Evolutionary conservation across 2,329 filamentous ascomycete genomes (phyloP).

Genomic region (Tolypocladium sp.): DNA sequence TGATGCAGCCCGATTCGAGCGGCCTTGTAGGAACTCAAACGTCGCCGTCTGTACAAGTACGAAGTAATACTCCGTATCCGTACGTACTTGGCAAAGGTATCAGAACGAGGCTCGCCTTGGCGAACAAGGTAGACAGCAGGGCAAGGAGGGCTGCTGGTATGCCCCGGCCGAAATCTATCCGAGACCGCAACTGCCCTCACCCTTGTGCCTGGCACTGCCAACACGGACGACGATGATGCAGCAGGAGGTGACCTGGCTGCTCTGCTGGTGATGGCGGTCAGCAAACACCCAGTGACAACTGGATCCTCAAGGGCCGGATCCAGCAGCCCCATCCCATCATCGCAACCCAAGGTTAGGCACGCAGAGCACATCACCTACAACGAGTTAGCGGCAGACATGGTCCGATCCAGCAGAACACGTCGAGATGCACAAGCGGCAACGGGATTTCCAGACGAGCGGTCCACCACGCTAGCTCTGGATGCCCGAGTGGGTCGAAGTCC

Average conservation of each 20-base stretch:
- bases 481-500: slow-evolving; percentile 5
- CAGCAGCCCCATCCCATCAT: not conserved
- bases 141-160: not conserved
- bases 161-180: not conserved
- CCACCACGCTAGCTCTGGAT: slow-evolving; percentile 2
- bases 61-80: not conserved
- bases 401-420: slow-evolving; percentile 6
- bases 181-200: not conserved
- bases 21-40: not conserved
- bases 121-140: not conserved
- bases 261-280: slow-evolving; percentile 1
- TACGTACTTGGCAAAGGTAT: not conserved
- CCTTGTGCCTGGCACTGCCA: not conserved
- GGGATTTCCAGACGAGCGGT: slow-evolving; percentile 10
- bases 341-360: not conserved
- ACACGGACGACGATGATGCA: not conserved
- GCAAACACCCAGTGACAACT: not conserved
- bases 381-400: slow-evolving; percentile 2
- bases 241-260: not conserved
- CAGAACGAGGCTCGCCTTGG: not conserved
- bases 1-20: not conserved
- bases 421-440: slow-evolving; percentile 7
- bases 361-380: not conserved
- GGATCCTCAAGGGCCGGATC: not conserved
- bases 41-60: not conserved